These are phyloP conservation scores for Lindgomyces ingoldianus DNA, from an alignment of 495 filamentous ascomycete species.

Conservation along the genomic window DNA sequence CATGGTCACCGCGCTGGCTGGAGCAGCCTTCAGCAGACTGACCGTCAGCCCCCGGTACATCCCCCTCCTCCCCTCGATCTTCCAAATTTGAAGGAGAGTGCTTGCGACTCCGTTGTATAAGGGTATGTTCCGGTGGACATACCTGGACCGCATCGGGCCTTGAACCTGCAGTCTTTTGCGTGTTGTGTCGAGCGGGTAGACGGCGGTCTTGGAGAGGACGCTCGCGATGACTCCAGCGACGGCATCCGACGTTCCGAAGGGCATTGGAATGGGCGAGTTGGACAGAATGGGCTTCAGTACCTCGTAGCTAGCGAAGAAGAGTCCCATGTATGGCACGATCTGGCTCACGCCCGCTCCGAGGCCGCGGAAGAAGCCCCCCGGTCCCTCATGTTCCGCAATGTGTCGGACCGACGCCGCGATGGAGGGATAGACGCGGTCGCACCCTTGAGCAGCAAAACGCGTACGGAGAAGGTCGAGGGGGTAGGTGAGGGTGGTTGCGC, in stretches of 20 bases:
- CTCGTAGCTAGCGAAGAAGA: constrained; percentile 93
- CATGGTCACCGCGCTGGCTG: constrained; percentile 93
- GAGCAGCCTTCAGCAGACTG: constrained; percentile 89
- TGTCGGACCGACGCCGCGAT: constrained; percentile 66
- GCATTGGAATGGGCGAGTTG: constrained; percentile 31
- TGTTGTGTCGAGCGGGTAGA: constrained; percentile 93
- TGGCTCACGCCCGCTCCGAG: constrained; percentile 76
- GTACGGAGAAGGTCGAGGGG: constrained; percentile 92
- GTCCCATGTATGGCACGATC: constrained; percentile 93
- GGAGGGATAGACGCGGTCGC: constrained; percentile 74
- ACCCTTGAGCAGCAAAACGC: constrained; percentile 91
- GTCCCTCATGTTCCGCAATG: constrained; percentile 75
- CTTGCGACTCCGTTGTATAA: constrained; percentile 64
- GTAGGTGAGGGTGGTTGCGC: constrained; percentile 83
- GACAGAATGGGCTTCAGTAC: constrained; percentile 59
- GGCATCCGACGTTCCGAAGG: constrained; percentile 75
- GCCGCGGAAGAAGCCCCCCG: constrained; percentile 80
- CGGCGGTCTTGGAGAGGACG: constrained; percentile 78
- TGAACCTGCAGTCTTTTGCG: constrained; percentile 94
- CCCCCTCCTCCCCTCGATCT: constrained; percentile 72
- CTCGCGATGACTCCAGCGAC: constrained; percentile 76
- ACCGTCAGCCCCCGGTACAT: constrained; percentile 87
- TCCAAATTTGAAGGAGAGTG: constrained; percentile 67
- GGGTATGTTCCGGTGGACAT: constrained; percentile 86
- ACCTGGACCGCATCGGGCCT: constrained; percentile 74